Percentiles rank a stretch among this genome's conserved stretches.
Conservation (phyloP, 2,329 filamentous ascomycete genomes). For the Microdochium bolleyi region DNA sequence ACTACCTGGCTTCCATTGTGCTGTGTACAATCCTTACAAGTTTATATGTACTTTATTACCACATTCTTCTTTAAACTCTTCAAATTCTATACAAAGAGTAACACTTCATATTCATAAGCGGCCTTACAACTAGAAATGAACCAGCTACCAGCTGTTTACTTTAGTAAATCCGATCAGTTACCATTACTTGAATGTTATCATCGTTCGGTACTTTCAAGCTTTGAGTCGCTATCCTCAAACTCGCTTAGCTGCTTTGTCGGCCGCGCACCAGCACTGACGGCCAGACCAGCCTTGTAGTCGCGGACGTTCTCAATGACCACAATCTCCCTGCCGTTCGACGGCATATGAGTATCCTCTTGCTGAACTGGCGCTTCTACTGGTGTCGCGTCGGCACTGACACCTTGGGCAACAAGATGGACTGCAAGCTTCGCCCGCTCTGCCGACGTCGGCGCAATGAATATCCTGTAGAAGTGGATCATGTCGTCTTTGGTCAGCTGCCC, state of each 20-base stretch:
- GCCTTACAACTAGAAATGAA: too few relatives aligned
- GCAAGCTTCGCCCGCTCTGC: conserved; percentile 70
- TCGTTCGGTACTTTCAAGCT: conserved; percentile 50
- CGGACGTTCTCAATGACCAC: conserved; percentile 69
- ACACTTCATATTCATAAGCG: too few relatives aligned
- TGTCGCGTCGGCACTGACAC: conserved; percentile 31
- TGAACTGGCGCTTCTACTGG: conserved; percentile 28
- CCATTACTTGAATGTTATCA: too few relatives aligned
- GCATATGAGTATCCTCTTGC: conserved; percentile 21
- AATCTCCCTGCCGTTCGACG: conserved; percentile 42
- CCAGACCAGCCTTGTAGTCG: conserved; percentile 69
- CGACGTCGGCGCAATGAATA: conserved; percentile 69
- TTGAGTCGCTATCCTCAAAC: conserved; percentile 79
- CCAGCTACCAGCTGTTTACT: too few relatives aligned
- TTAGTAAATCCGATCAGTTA: too few relatives aligned
- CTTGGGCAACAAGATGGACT: conserved; percentile 75
- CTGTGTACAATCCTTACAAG: too few relatives aligned
- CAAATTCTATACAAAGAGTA: too few relatives aligned
- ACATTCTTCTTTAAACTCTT: too few relatives aligned
- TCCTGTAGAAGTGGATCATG: conserved; percentile 70
- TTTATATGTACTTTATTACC: too few relatives aligned
- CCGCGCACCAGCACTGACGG: conserved; percentile 63
- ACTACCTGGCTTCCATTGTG: too few relatives aligned
- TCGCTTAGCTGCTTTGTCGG: conserved; percentile 70
- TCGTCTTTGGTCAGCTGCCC: conserved; percentile 70